Evolutionary conservation across 495 filamentous ascomycete species (phyloP).

Genomic region (Pseudotulostoma volvatum): DNA sequence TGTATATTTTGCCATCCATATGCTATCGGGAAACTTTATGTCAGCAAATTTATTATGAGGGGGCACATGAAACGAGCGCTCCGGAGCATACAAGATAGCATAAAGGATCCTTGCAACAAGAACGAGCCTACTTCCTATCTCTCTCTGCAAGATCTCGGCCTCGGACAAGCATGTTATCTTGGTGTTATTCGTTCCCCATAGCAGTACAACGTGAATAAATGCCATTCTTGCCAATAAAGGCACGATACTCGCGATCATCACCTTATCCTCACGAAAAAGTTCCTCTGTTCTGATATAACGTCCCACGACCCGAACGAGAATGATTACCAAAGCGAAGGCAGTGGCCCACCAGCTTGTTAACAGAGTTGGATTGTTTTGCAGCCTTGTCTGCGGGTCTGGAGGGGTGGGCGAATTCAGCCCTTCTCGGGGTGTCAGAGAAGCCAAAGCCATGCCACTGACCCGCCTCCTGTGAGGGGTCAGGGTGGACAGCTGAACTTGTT

Average conservation of each 20-base stretch:
- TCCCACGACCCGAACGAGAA: conserved; percentile 57
- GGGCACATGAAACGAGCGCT: background rate
- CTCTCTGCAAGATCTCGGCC: conserved; percentile 24
- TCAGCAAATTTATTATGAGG: conserved; percentile 1
- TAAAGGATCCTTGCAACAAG: conserved; percentile 38
- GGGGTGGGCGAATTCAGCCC: too few relatives aligned
- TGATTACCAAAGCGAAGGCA: conserved; percentile 61
- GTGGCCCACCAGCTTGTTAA: conserved; percentile 94
- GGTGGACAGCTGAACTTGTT: too few relatives aligned
- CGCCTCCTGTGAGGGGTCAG: too few relatives aligned
- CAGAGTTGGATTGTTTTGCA: conserved; percentile 56
- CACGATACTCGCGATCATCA: conserved; percentile 63
- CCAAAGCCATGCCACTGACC: too few relatives aligned
- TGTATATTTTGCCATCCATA: conserved; percentile 84
- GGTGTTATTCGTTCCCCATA: conserved; percentile 78
- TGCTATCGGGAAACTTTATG: conserved; percentile 29
- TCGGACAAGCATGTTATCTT: conserved; percentile 24
- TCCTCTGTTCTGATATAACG: conserved; percentile 67
- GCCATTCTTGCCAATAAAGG: conserved; percentile 72
- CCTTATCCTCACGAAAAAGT: conserved; percentile 75
- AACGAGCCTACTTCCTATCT: conserved; percentile 37
- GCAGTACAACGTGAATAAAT: conserved; percentile 67
- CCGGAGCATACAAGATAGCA: conserved; percentile 34
- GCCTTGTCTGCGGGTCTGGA: conserved; percentile 36
- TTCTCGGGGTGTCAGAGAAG: too few relatives aligned